Conservation (phyloP, 345 rosid genomes). For the Aquilaria sinensis region DNA sequence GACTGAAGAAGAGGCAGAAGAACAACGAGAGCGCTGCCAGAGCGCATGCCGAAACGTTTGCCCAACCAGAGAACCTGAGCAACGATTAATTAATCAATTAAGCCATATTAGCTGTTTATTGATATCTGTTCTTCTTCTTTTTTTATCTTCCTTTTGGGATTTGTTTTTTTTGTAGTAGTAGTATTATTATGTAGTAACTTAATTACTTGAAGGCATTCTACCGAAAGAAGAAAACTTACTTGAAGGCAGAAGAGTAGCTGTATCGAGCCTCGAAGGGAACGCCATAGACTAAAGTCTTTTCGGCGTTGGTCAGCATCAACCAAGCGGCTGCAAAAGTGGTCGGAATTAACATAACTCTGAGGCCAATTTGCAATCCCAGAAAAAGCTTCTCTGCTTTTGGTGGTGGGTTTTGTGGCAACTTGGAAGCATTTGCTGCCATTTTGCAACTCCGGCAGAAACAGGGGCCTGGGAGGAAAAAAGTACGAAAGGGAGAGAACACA, state of each 20-base stretch:
- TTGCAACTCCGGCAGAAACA: no score
- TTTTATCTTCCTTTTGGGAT: no score
- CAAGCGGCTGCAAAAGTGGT: conserved; percentile 35
- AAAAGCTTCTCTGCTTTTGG: conserved; percentile 9
- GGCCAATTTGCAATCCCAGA: conserved; percentile 24
- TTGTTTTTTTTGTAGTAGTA: no score
- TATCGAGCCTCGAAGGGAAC: conserved; percentile 46
- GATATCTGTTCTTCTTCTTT: no score
- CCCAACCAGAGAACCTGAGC: conserved; percentile 27
- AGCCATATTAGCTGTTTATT: no score
- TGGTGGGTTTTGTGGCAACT: no score
- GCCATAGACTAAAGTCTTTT: conserved; percentile 33
- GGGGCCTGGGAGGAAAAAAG: no score
- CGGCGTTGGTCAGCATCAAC: conserved; percentile 37
- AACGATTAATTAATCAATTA: no score
- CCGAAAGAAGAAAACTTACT: neutral
- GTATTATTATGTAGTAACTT: no score
- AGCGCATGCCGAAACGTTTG: conserved; percentile 23
- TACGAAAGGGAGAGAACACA: no score
- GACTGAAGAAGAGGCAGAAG: conserved; percentile 14
- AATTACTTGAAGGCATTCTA: no score
- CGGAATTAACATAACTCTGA: conserved; percentile 34
- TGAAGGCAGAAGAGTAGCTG: conserved; percentile 41
- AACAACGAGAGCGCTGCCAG: conserved; percentile 30
- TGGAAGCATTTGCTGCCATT: no score